Evolutionary conservation across 345 rosid genomes (phyloP).

Genomic region (Lumnitzera racemosa): DNA sequence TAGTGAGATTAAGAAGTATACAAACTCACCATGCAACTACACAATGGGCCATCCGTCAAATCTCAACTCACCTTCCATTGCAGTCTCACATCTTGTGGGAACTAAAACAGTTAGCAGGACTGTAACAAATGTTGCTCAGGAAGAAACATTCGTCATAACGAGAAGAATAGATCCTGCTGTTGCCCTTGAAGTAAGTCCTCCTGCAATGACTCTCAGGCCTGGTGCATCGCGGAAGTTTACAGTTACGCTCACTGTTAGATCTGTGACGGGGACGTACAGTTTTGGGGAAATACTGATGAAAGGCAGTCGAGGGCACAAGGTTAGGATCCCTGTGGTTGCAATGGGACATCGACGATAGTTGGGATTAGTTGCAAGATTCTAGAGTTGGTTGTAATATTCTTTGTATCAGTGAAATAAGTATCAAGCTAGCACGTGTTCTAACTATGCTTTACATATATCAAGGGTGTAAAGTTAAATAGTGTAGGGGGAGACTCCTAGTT

Average conservation of each 20-base stretch:
- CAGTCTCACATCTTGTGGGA: slow-evolving; percentile 70
- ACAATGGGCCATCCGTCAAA: slow-evolving; percentile 74
- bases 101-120: slow-evolving; percentile 61
- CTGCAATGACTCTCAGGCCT: slow-evolving; percentile 70
- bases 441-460: slow-evolving; percentile 17
- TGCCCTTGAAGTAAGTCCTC: slow-evolving; percentile 74
- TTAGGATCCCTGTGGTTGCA: slow-evolving; percentile 75
- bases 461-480: slow-evolving; percentile 30
- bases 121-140: slow-evolving; percentile 73
- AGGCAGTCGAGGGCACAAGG: slow-evolving; percentile 95
- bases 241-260: slow-evolving; percentile 57
- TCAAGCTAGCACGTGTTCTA: slow-evolving; percentile 15
- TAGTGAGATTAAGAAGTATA: slow-evolving; percentile 74
- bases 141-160: slow-evolving; percentile 79
- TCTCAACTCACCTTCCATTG: slow-evolving; percentile 84
- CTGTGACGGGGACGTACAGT: slow-evolving; percentile 63
- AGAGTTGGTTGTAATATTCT: slow-evolving; percentile 45
- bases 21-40: slow-evolving; percentile 66
- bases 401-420: slow-evolving; percentile 13
- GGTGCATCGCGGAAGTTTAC: slow-evolving; percentile 65
- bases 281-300: slow-evolving; percentile 78
- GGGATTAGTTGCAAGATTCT: slow-evolving; percentile 9
- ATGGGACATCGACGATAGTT: slow-evolving; percentile 62
- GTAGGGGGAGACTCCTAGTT: slow-evolving; percentile 23
- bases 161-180: slow-evolving; percentile 79